phyloP scores from a whole-genome alignment of 225 moss, liverwort and hornwort genomes.

The Rhytidiadelphus loreus region DNA sequence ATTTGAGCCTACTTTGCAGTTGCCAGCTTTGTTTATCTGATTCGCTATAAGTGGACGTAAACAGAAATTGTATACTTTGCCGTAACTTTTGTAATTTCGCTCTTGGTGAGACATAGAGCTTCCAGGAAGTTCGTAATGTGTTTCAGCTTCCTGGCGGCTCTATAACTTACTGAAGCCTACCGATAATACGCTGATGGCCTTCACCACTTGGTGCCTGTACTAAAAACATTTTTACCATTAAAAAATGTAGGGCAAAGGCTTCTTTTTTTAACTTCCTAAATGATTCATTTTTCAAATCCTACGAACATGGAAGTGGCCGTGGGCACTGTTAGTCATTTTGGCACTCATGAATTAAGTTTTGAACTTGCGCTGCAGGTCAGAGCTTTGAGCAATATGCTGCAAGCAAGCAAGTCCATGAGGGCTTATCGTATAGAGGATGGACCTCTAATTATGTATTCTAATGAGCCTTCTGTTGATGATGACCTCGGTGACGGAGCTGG shows the following conservation, averaged over 20 bases:
- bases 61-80: not conserved
- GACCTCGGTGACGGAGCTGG: constrained; percentile 87
- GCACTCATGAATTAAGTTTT: not conserved
- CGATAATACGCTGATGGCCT: not conserved
- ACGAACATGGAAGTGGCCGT: not conserved
- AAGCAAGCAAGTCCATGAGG: constrained; percentile 68
- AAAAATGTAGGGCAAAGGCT: too few species aligned
- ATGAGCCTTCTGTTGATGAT: constrained; percentile 37
- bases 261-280: not conserved
- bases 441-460: constrained; percentile 54
- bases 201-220: not conserved
- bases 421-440: constrained; percentile 66
- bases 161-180: not conserved
- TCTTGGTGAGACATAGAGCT: not conserved
- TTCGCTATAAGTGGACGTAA: not conserved
- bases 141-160: not conserved
- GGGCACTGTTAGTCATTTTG: not conserved
- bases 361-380: constrained; percentile 32
- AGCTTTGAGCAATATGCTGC: constrained; percentile 45
- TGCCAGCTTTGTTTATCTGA: not conserved
- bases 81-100: not conserved
- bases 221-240: too few species aligned
- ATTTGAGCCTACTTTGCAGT: not conserved
- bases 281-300: not conserved
- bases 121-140: not conserved